Evolutionary conservation across 495 filamentous ascomycete genomes (phyloP), one percentile per base, ranked within the genome.

Genomic region (Hyphodiscus hymeniophilus): DNA sequence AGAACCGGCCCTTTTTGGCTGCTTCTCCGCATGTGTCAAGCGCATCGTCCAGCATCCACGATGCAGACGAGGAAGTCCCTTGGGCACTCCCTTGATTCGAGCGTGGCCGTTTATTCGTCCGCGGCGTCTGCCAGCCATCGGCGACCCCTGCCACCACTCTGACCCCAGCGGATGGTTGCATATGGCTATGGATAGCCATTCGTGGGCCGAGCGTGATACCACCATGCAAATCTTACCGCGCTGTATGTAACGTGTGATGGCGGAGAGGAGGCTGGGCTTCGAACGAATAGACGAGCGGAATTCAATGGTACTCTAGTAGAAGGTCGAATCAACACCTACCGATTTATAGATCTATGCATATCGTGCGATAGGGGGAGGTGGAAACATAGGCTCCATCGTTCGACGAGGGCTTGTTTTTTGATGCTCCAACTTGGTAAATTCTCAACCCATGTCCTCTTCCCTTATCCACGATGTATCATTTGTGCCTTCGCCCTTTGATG

Each of bases 231-330:
- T 40, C 45, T 17, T 40, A 18, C 17, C 34, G 34, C 8, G 30
- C n/a, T 40, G 21, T 21, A 47, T 47, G 45, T 47, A 47, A 47
- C 45, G 45, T 47, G 45, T 40, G 33, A 47, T 47, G 34, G 34
- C 17, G 6, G 6, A 4, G 6, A 36, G 13, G 34, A 36, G 17
- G 13, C 34, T 18, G 26, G 26, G 10, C n/a, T n/a, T n/a, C n/a
- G n/a, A n/a, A n/a, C n/a, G n/a, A n/a, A n/a, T n/a, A n/a, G n/a
- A n/a, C n/a, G n/a, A n/a, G n/a, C n/a, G n/a, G n/a, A n/a, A n/a
- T n/a, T 28, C 26, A 28, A 4, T 28, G 26, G 26, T 4, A 28
- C 5, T 10, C 4, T 4, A 28, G 4, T 4, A 28, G 26, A 28
- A 28, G 5, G 26, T 10, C 26, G 10, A 28, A 28, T 10, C 26